Percentiles rank a stretch among this genome's conserved stretches.
phyloP scores from a whole-genome alignment of 495 filamentous ascomycete genomes.

The Lophium mytilinum region DNA sequence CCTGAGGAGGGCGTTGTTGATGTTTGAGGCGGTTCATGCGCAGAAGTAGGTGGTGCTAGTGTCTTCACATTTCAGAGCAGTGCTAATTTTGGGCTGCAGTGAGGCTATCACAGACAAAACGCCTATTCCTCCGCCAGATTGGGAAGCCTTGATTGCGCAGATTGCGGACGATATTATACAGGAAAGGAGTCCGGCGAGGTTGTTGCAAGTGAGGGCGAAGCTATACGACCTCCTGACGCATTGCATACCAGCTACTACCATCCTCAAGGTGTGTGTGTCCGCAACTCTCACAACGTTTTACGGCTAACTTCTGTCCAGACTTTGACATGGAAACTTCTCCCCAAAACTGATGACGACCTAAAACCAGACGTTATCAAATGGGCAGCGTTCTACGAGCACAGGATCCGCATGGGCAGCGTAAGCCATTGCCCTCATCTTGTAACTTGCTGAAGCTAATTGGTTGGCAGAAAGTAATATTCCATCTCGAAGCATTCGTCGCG shows the following conservation, averaged over 20 bases:
- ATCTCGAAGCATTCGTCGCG: conserved; percentile 95
- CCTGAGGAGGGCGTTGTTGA: conserved; percentile 77
- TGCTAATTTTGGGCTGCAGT: conserved; percentile 38
- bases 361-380: conserved; percentile 91
- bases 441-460: background rate
- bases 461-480: conserved; percentile 85
- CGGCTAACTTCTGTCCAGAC: conserved; percentile 38
- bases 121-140: conserved; percentile 87
- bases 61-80: background rate
- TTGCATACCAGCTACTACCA: conserved; percentile 88
- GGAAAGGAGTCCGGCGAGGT: conserved; percentile 78
- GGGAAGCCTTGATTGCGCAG: conserved; percentile 81
- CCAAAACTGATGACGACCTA: conserved; percentile 74
- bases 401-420: conserved; percentile 74
- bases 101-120: conserved; percentile 85
- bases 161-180: conserved; percentile 86
- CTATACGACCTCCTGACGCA: conserved; percentile 94
- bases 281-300: background rate
- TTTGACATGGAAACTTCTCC: conserved; percentile 84
- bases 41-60: conserved; percentile 62
- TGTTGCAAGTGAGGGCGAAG: conserved; percentile 80
- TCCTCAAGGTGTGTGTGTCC: conserved; percentile 59
- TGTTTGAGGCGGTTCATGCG: conserved; percentile 94
- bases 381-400: conserved; percentile 94
- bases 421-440: conserved; percentile 18